Conservation (phyloP, 495 filamentous ascomycete genomes). For the Rhypophila decipiens region DNA sequence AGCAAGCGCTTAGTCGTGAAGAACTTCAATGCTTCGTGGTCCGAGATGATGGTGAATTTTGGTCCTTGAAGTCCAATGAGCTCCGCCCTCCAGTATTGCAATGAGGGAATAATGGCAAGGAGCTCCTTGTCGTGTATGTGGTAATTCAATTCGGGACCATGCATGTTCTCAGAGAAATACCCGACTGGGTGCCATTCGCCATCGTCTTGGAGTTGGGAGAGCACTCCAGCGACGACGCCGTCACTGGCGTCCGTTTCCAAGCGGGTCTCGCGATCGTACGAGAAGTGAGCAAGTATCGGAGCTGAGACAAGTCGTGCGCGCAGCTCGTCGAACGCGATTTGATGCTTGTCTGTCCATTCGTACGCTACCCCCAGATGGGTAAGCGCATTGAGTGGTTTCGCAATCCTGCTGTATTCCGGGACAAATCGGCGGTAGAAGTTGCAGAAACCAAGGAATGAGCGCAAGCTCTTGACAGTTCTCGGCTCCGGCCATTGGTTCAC, state of each 20-base stretch:
- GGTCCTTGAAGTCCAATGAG: not conserved
- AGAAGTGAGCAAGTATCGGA: not conserved
- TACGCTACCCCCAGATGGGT: not conserved
- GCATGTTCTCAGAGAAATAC: not conserved
- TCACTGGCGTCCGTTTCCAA: not conserved
- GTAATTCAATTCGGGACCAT: not conserved
- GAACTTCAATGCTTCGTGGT: not conserved
- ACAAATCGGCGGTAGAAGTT: conserved; percentile 9
- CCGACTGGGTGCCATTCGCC: not conserved
- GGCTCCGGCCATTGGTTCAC: conserved; percentile 2
- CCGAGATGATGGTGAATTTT: not conserved
- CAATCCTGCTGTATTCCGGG: not conserved
- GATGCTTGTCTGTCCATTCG: not conserved
- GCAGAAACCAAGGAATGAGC: conserved; percentile 5
- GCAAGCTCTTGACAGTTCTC: not conserved
- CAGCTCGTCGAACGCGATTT: not conserved
- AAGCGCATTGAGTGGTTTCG: not conserved
- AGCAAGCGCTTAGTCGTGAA: conserved; percentile 1
- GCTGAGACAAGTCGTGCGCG: not conserved
- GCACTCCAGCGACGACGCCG: not conserved
- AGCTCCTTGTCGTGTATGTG: conserved; percentile 6
- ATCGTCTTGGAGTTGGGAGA: not conserved
- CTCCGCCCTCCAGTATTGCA: not conserved
- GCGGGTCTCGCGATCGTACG: not conserved
- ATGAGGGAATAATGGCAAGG: not conserved